Percentiles rank a stretch among this genome's conserved stretches.
These are phyloP conservation scores for Radiomyces spectabilis DNA, from an alignment of 192 early-diverging fungal species.

Conservation along the genomic window DNA sequence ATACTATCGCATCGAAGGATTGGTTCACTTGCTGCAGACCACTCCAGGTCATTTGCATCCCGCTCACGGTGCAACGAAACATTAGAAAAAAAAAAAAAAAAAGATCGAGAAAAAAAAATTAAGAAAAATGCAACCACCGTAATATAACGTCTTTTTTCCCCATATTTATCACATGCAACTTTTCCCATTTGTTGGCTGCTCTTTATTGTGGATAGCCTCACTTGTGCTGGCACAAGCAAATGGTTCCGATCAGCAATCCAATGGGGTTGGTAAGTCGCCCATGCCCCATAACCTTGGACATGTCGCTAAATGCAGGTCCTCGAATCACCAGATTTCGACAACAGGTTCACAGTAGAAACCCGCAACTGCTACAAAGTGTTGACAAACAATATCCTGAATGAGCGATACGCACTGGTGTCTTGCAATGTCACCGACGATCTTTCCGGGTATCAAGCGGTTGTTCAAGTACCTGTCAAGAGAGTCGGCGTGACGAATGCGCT, in stretches of 20 bases:
- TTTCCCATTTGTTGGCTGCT: too few species aligned
- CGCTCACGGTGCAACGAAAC: not conserved
- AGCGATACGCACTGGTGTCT: conserved; percentile 5
- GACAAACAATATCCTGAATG: not conserved
- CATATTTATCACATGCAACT: too few species aligned
- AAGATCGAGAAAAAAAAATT: not conserved
- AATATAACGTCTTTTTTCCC: too few species aligned
- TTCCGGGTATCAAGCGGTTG: conserved; percentile 1
- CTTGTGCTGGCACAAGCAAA: too few species aligned
- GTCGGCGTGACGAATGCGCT: not conserved
- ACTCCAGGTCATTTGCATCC: not conserved
- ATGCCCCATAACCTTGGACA: not conserved
- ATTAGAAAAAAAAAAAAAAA: not conserved
- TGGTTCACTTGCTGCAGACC: not conserved
- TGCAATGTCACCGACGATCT: not conserved
- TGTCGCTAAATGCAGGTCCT: not conserved
- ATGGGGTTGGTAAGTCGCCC: too few species aligned
- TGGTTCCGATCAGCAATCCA: too few species aligned
- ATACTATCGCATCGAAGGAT: conserved; percentile 15
- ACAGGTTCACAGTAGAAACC: conserved; percentile 1
- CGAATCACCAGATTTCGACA: not conserved
- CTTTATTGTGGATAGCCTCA: too few species aligned
- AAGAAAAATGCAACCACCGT: too few species aligned
- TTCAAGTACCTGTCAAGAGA: not conserved
- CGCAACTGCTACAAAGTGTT: conserved; percentile 11